Evolutionary conservation across 345 rosid species (phyloP).

Genomic region (Aethionema arabicum): DNA sequence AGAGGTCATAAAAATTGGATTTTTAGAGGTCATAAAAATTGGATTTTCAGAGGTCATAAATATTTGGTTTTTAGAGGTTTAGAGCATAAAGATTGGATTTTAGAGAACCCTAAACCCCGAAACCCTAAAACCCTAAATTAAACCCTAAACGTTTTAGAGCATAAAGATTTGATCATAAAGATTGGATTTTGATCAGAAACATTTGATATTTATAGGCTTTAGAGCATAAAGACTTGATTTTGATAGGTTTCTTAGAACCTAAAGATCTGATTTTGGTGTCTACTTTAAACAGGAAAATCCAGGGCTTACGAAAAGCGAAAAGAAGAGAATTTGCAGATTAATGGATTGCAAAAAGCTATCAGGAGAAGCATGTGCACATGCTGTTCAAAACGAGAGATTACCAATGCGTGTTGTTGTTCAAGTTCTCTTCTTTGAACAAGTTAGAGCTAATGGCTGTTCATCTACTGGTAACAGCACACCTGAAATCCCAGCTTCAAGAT

Average conservation of each 20-base stretch:
- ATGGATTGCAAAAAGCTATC: conserved; percentile 87
- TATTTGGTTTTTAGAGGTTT: too few relatives aligned
- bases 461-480: conserved; percentile 59
- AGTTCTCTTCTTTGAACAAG: conserved; percentile 90
- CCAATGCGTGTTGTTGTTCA: conserved; percentile 85
- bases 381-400: conserved; percentile 80
- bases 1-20: too few relatives aligned
- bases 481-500: conserved; percentile 59
- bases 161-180: too few relatives aligned
- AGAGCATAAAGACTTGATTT: too few relatives aligned
- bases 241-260: not conserved
- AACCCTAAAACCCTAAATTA: too few relatives aligned
- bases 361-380: conserved; percentile 73
- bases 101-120: too few relatives aligned
- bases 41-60: too few relatives aligned
- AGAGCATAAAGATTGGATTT: too few relatives aligned
- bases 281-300: conserved; percentile 52
- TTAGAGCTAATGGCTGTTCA: conserved; percentile 49
- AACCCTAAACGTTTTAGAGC: too few relatives aligned
- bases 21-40: too few relatives aligned
- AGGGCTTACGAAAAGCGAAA: conserved; percentile 62
- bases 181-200: too few relatives aligned
- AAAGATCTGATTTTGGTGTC: not conserved
- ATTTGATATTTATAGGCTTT: too few relatives aligned
- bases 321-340: conserved; percentile 70